Conservation (phyloP, 2,329 filamentous ascomycete species). For the Diaporthe sp. region DNA sequence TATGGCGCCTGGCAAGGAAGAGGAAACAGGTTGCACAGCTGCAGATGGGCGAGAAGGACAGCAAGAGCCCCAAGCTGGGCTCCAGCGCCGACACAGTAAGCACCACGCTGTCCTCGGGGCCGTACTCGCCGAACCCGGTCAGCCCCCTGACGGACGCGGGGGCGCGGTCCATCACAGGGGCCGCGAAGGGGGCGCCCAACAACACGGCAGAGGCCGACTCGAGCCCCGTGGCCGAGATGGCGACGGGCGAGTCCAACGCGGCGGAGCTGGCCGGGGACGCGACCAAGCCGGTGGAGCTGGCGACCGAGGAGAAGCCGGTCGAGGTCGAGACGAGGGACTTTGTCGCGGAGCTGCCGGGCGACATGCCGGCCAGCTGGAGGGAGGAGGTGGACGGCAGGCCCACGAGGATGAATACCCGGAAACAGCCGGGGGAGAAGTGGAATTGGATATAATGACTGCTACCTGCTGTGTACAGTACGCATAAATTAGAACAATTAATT, state of each 20-base stretch:
- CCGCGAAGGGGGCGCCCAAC: not conserved
- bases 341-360: constrained; percentile 11
- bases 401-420: constrained; percentile 11
- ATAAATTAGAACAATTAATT: not conserved
- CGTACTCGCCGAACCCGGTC: constrained; percentile 12
- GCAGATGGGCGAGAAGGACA: not conserved
- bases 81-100: constrained; percentile 20
- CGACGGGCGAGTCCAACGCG: constrained; percentile 9
- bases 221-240: constrained; percentile 23
- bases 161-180: not conserved
- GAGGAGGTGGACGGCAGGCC: constrained; percentile 3
- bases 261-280: constrained; percentile 20
- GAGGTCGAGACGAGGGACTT: constrained; percentile 8
- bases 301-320: constrained; percentile 15
- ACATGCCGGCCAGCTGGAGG: constrained; percentile 8
- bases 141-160: constrained; percentile 2
- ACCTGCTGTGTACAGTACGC: not conserved
- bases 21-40: not conserved
- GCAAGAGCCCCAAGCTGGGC: not conserved
- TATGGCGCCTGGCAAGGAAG: constrained; percentile 21
- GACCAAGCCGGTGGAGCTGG: constrained; percentile 24
- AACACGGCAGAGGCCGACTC: constrained; percentile 1
- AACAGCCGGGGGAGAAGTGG: constrained; percentile 23
- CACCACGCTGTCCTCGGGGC: not conserved
- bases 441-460: constrained; percentile 22